Conservation (phyloP, 371 early-diverging fungal species). For the Vittaforma corneae region DNA sequence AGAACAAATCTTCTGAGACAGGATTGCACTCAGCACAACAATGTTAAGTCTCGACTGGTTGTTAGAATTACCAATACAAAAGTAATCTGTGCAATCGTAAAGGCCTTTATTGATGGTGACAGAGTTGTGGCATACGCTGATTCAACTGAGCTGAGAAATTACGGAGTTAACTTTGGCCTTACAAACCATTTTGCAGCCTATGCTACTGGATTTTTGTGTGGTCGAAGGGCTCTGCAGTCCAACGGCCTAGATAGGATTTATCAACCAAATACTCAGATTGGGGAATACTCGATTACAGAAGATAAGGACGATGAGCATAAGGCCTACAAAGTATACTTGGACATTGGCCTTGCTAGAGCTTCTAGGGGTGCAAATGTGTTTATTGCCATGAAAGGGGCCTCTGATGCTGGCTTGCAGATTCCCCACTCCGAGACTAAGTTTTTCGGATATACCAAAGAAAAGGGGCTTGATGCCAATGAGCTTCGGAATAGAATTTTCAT, state of each 20-base stretch:
- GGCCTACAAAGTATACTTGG: conserved; percentile 95
- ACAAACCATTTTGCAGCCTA: conserved; percentile 99
- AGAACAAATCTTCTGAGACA: conserved; percentile 91
- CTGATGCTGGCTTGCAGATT: conserved; percentile 92
- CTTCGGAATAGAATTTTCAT: conserved; percentile 94
- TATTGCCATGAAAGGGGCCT: conserved; percentile 97
- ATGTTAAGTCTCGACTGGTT: conserved; percentile 96
- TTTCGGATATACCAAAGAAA: conserved; percentile 80
- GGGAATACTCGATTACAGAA: conserved; percentile 75
- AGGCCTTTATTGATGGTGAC: conserved; percentile 95
- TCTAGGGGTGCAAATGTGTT: conserved; percentile 97
- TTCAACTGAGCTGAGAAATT: conserved; percentile 89
- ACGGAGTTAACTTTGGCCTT: conserved; percentile 94
- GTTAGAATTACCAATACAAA: conserved; percentile 97
- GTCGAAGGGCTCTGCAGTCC: conserved; percentile 76
- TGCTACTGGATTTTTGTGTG: conserved; percentile 90
- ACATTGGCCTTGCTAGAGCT: conserved; percentile 93
- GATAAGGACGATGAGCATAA: conserved; percentile 77
- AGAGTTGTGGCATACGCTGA: conserved; percentile 88
- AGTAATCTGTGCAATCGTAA: conserved; percentile 89
- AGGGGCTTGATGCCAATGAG: conserved; percentile 80
- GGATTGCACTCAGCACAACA: conserved; percentile 99
- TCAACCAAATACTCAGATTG: conserved; percentile 77
- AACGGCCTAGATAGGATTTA: conserved; percentile 74
- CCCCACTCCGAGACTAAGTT: conserved; percentile 95